Conservation (phyloP, 2,329 filamentous ascomycete genomes). For the Penicillium rolfsii region DNA sequence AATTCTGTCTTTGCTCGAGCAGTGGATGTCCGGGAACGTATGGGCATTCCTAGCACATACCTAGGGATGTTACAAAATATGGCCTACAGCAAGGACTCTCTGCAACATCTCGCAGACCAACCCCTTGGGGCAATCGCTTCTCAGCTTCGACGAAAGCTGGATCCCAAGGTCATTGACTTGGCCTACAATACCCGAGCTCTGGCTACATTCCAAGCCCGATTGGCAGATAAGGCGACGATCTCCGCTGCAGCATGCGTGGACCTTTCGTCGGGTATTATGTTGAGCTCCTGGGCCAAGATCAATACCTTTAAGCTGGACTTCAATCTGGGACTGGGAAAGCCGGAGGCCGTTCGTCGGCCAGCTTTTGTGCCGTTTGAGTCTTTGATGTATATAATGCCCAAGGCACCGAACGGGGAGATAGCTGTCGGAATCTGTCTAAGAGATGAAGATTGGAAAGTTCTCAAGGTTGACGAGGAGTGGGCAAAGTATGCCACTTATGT, state of each 20-base stretch:
- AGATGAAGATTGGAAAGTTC: slow-evolving; percentile 52
- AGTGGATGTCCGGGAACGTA: slow-evolving; percentile 51
- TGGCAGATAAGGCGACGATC: slow-evolving; percentile 42
- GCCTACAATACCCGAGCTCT: slow-evolving; percentile 46
- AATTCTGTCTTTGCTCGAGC: slow-evolving; percentile 51
- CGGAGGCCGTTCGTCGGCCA: slow-evolving; percentile 55
- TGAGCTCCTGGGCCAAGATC: slow-evolving; percentile 60
- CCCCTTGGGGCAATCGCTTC: slow-evolving; percentile 44
- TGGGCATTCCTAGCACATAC: slow-evolving; percentile 50
- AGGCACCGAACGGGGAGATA: slow-evolving; percentile 48
- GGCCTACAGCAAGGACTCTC: slow-evolving; percentile 44
- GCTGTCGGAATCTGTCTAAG: slow-evolving; percentile 51
- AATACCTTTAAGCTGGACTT: slow-evolving; percentile 52
- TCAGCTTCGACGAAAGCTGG: slow-evolving; percentile 45
- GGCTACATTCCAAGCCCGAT: slow-evolving; percentile 44
- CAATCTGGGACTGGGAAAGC: slow-evolving; percentile 50
- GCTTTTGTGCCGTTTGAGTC: slow-evolving; percentile 52
- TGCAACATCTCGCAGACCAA: slow-evolving; percentile 35
- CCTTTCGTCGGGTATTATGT: slow-evolving; percentile 50
- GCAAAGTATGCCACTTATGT: slow-evolving; percentile 43
- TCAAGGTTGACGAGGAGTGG: slow-evolving; percentile 52
- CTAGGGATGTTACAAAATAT: slow-evolving; percentile 55
- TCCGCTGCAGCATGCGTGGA: slow-evolving; percentile 35
- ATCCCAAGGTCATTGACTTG: slow-evolving; percentile 32
- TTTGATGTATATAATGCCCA: slow-evolving; percentile 57